Conservation (phyloP, 208 protist genomes). For the Crithidia fasciculata region DNA sequence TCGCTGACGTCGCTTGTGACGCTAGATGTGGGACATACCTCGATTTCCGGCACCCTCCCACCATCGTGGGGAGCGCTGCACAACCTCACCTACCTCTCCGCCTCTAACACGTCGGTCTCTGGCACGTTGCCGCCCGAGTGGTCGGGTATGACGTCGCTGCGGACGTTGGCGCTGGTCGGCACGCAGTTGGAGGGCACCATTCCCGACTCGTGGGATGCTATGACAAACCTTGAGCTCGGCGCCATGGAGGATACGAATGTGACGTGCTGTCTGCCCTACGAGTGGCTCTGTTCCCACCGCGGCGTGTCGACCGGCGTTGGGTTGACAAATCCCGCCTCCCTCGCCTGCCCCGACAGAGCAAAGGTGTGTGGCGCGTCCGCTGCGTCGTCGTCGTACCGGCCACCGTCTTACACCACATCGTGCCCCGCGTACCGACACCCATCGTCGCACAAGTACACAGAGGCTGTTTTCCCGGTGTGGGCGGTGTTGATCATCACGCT, state of each 20-base stretch:
- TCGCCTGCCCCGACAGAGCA: too few species aligned
- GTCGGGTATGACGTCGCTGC: not conserved
- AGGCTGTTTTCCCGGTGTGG: too few species aligned
- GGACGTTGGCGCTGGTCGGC: not conserved
- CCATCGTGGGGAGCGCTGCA: not conserved
- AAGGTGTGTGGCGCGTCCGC: too few species aligned
- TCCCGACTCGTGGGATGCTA: not conserved
- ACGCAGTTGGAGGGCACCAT: not conserved
- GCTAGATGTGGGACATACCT: too few species aligned
- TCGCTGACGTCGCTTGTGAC: too few species aligned
- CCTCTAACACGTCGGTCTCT: not conserved
- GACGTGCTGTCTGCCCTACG: conserved; percentile 4
- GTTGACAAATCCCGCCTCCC: not conserved
- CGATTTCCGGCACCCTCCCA: not conserved
- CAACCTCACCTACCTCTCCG: not conserved
- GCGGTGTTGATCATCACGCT: too few species aligned
- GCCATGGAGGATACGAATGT: not conserved
- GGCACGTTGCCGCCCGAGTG: conserved; percentile 18
- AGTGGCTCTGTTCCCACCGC: not conserved
- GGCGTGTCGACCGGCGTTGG: not conserved
- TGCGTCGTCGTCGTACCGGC: too few species aligned
- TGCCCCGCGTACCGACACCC: too few species aligned
- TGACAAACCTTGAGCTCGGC: not conserved
- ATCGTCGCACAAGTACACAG: too few species aligned
- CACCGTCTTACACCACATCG: too few species aligned